These are phyloP conservation scores for Erysimum cheiri DNA, from an alignment of 441 rosid species.

Conservation along the genomic window DNA sequence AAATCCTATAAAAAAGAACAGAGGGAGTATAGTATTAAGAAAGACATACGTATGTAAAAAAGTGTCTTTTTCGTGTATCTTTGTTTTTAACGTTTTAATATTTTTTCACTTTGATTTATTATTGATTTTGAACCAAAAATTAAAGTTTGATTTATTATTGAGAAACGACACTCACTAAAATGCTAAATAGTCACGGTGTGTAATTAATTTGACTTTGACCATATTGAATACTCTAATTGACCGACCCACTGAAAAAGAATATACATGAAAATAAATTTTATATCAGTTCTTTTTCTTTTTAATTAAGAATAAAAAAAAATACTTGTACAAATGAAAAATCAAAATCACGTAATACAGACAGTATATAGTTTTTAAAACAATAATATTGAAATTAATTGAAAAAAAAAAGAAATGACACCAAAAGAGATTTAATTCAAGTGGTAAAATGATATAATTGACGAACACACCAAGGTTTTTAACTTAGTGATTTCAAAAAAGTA, in stretches of 20 bases:
- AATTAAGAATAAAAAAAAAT: no score
- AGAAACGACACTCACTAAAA: neutral
- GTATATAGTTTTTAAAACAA: neutral
- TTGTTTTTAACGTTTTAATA: no score
- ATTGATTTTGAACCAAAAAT: no score
- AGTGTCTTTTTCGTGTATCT: no score
- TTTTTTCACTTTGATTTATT: no score
- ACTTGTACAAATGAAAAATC: no score
- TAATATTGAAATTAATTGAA: neutral
- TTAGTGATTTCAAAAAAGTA: neutral
- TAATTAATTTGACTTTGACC: slow-evolving; percentile 23
- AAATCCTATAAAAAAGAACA: no score
- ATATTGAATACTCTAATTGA: slow-evolving; percentile 8
- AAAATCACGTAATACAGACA: neutral
- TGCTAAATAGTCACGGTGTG: neutral
- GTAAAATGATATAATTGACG: slow-evolving; percentile 1
- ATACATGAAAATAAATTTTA: neutral
- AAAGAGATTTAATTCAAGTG: neutral
- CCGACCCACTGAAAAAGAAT: neutral
- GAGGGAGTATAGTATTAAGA: no score
- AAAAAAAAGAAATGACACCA: neutral
- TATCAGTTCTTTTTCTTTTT: neutral
- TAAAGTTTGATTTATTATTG: no score
- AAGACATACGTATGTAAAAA: no score
- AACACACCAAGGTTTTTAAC: slow-evolving; percentile 15